These are phyloP conservation scores for Cercophora samala DNA, from an alignment of 495 filamentous ascomycete genomes.

Conservation along the genomic window DNA sequence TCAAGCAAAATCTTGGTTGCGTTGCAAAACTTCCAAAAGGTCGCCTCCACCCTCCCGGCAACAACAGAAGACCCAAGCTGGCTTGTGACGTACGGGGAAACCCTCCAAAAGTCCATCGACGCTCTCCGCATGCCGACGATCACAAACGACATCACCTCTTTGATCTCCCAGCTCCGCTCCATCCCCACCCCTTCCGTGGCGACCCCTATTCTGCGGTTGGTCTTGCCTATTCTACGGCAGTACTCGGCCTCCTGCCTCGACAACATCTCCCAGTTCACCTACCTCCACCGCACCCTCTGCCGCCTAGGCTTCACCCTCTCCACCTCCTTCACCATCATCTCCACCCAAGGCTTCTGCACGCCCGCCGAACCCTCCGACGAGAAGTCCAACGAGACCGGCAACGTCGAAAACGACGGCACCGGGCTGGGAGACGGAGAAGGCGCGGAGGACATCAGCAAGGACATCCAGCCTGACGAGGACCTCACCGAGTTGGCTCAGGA, in stretches of 20 bases:
- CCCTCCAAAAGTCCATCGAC: constrained; percentile 54
- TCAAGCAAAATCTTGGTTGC: constrained; percentile 66
- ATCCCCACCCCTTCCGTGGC: constrained; percentile 47
- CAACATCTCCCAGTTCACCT: constrained; percentile 49
- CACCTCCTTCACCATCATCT: constrained; percentile 70
- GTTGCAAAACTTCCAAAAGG: constrained; percentile 64
- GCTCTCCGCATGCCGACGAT: constrained; percentile 58
- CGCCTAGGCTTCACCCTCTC: constrained; percentile 70
- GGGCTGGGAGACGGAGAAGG: constrained; percentile 95
- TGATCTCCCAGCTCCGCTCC: constrained; percentile 50
- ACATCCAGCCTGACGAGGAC: constrained; percentile 90
- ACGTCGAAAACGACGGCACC: constrained; percentile 79
- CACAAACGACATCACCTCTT: constrained; percentile 36
- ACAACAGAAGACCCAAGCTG: constrained; percentile 60
- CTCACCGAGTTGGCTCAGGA: constrained; percentile 87
- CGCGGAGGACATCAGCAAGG: constrained; percentile 95
- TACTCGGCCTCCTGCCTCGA: constrained; percentile 61
- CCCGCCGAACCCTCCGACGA: constrained; percentile 72
- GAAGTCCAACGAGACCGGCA: constrained; percentile 62
- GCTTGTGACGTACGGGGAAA: constrained; percentile 58
- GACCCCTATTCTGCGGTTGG: constrained; percentile 59
- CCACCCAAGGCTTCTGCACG: constrained; percentile 83
- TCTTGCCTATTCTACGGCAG: constrained; percentile 70
- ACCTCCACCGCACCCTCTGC: constrained; percentile 64
- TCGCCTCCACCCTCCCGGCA: constrained; percentile 38